Conservation (phyloP, 108 stramenopile species). For the Skeletonema costatum region DNA sequence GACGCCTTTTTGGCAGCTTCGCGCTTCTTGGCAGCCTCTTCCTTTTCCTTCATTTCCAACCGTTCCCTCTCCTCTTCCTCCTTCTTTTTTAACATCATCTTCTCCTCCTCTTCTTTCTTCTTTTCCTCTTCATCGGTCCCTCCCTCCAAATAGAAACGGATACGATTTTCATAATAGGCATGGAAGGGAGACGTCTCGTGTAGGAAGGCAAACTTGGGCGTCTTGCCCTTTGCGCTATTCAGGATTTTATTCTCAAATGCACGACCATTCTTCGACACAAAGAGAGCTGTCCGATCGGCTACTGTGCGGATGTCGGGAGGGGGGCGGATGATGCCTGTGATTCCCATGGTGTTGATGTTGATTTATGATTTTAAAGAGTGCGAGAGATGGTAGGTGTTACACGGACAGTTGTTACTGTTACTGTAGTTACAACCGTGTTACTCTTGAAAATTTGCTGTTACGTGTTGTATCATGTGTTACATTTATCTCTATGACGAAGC, state of each 20-base stretch:
- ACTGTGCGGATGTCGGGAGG: conserved; percentile 98
- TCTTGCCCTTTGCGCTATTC: conserved; percentile 80
- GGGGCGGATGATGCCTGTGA: conserved; percentile 89
- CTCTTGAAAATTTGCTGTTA: too few species aligned
- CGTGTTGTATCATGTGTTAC: too few species aligned
- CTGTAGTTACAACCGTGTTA: too few species aligned
- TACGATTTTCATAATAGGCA: conserved; percentile 97
- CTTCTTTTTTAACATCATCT: conserved; percentile 31
- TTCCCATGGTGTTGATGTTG: conserved; percentile 58
- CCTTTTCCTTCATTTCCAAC: conserved; percentile 26
- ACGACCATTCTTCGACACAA: conserved; percentile 96
- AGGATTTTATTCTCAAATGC: conserved; percentile 90
- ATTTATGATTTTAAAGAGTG: not conserved
- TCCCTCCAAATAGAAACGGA: conserved; percentile 71
- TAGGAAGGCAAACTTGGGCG: conserved; percentile 98
- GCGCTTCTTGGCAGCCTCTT: conserved; percentile 38
- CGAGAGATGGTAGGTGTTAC: not conserved
- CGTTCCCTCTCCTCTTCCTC: conserved; percentile 25
- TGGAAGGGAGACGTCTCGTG: conserved; percentile 91
- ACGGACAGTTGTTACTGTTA: too few species aligned
- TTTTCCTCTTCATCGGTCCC: conserved; percentile 74
- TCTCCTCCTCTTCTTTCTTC: conserved; percentile 50
- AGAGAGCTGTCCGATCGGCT: conserved; percentile 95
- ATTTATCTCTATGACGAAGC: not conserved
- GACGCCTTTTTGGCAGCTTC: conserved; percentile 58